Percentiles rank a stretch among this genome's conserved stretches.
Evolutionary conservation across 805 yeast species (phyloP).

Genomic region (Suhomyces xylopsoci): DNA sequence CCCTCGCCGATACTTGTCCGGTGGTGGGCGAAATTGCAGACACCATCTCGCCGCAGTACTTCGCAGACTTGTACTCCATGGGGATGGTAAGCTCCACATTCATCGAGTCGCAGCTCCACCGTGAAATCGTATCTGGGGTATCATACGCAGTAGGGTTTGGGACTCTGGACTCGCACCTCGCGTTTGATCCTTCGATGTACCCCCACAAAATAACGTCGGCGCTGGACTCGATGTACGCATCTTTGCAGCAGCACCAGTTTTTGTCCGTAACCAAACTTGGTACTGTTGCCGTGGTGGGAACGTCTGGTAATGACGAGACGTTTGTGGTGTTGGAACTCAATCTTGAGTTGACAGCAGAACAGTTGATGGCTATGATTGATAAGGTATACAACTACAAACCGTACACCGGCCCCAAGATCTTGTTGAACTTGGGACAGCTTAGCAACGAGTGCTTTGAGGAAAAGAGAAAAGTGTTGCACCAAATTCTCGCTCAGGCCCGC

Average conservation of each 20-base stretch:
- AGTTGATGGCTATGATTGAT: slow-evolving; percentile 10
- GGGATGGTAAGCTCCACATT: slow-evolving; percentile 44
- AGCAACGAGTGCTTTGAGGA: slow-evolving; percentile 12
- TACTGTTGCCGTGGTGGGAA: slow-evolving; percentile 47
- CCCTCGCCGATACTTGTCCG: slow-evolving; percentile 43
- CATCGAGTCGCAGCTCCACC: slow-evolving; percentile 48
- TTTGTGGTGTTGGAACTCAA: slow-evolving; percentile 38
- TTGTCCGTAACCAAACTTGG: slow-evolving; percentile 48
- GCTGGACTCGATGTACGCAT: slow-evolving; percentile 45
- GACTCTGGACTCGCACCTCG: slow-evolving; percentile 17
- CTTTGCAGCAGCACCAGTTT: slow-evolving; percentile 45
- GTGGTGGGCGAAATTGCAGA: slow-evolving; percentile 46
- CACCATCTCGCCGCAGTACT: slow-evolving; percentile 50
- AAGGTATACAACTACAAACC: slow-evolving; percentile 15
- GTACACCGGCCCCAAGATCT: slow-evolving; percentile 17
- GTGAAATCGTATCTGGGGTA: slow-evolving; percentile 50
- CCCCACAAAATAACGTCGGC: slow-evolving; percentile 34
- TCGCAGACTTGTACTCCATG: slow-evolving; percentile 45
- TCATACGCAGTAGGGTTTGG: slow-evolving; percentile 50
- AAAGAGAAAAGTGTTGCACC: slow-evolving; percentile 10
- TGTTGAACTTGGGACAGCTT: slow-evolving; percentile 29
- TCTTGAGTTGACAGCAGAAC: slow-evolving; percentile 9
- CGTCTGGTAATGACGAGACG: slow-evolving; percentile 50
- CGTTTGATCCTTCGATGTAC: slow-evolving; percentile 16
- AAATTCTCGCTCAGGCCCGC: slow-evolving; percentile 16